Percentiles rank a stretch among this genome's conserved stretches.
Conservation (phyloP, 441 rosid genomes). For the Corymbia calophylla region DNA sequence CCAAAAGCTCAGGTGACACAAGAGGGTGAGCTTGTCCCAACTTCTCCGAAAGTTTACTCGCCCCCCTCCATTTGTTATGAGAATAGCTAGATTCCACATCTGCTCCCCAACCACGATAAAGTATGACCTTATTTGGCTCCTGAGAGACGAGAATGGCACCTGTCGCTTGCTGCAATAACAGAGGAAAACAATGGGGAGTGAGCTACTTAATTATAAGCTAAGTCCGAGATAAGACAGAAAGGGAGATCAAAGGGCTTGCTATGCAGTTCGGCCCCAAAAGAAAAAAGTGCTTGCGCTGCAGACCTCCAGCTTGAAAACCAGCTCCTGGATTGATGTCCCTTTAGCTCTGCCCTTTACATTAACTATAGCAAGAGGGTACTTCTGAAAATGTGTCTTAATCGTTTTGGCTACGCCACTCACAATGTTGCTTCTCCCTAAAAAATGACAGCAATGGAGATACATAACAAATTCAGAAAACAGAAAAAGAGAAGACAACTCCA, state of each 20-base stretch:
- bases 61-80: slow-evolving; percentile 6
- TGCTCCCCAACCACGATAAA: slow-evolving; percentile 91
- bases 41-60: slow-evolving; percentile 1
- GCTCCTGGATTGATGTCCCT: slow-evolving; percentile 94
- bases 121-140: slow-evolving; percentile 90
- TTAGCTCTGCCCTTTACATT: slow-evolving; percentile 91
- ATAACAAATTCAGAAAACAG: neutral
- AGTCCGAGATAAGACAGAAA: neutral
- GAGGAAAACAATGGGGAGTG: neutral
- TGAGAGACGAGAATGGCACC: slow-evolving; percentile 81
- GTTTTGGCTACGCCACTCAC: slow-evolving; percentile 75
- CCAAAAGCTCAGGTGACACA: slow-evolving; percentile 73
- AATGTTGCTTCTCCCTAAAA: slow-evolving; percentile 75
- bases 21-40: slow-evolving; percentile 14
- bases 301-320: slow-evolving; percentile 81
- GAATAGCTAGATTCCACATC: slow-evolving; percentile 31
- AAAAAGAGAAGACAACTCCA: neutral
- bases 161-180: slow-evolving; percentile 64
- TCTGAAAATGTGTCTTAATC: slow-evolving; percentile 66
- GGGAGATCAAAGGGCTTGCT: neutral
- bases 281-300: neutral
- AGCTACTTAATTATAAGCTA: neutral
- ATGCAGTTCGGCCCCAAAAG: neutral
- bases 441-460: neutral
- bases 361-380: slow-evolving; percentile 80